Evolutionary conservation across 441 rosid genomes (phyloP).

Genomic region (Macaranga tanarius): DNA sequence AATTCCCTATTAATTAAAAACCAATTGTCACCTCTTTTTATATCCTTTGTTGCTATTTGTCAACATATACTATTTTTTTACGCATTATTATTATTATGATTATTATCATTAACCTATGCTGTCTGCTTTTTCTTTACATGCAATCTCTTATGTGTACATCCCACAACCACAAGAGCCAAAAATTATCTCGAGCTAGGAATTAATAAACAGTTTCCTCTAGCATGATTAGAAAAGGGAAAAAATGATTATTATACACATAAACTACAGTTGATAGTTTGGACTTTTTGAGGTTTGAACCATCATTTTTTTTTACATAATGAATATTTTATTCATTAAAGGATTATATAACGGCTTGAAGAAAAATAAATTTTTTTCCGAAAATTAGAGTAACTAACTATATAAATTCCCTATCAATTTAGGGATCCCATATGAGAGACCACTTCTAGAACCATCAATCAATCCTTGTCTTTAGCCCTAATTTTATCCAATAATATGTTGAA

Average conservation of each 20-base stretch:
- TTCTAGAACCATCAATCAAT: conserved; percentile 28
- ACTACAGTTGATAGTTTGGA: background rate
- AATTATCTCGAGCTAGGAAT: background rate
- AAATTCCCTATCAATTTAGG: too few relatives aligned
- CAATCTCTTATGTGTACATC: background rate
- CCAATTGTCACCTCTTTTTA: too few relatives aligned
- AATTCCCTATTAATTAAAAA: too few relatives aligned
- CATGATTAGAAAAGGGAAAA: too few relatives aligned
- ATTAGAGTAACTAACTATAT: too few relatives aligned
- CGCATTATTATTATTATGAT: too few relatives aligned
- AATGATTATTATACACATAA: background rate
- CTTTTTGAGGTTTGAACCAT: conserved; percentile 7
- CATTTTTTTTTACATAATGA: too few relatives aligned
- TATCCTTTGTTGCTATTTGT: too few relatives aligned
- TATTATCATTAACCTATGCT: background rate
- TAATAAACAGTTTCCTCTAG: background rate
- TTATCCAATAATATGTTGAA: background rate
- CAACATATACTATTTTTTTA: background rate
- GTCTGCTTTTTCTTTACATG: background rate
- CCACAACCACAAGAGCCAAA: conserved; percentile 1
- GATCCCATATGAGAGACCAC: too few relatives aligned
- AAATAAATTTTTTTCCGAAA: too few relatives aligned
- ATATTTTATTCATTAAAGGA: too few relatives aligned
- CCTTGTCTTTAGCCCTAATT: conserved; percentile 16
- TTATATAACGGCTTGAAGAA: too few relatives aligned